Base-by-base conservation (phyloP, 495 filamentous ascomycete species). In the Pseudomonodictys pantanalensis region DNA sequence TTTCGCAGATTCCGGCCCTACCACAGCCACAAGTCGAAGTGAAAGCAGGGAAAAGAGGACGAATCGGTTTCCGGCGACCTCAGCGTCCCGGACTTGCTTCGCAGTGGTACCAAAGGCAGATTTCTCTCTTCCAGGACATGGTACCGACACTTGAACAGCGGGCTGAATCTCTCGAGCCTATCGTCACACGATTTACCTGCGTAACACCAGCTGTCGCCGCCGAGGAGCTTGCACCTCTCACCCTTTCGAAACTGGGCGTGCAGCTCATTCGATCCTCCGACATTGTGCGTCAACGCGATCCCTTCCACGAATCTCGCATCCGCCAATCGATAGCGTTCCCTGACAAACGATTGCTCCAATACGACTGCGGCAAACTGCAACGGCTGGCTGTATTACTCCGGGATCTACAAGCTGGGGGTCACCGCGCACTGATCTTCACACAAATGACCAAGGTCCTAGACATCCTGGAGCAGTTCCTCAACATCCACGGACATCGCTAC, bases 391-490 rank as follows among this genome's bases (percentile, higher is more conserved):
- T 82, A 56, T 82, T 99, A 8, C 82, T 99, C 25, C 87, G 93
- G 20, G 84, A 88, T 48, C 79, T 97, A 0, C 91, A 97, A 73
- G 83, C 88, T 6, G 90, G 90, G 51, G 90, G 91, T 15, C 93
- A 97, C 68, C 89, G 95, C 5, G 92, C 90, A 3, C 76, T 99
- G 28, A 97, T 99, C 71, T 99, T 99, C 75, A 97, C 95, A 1
- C 95, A 99, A 67, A 99, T 99, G 95, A 97, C 95, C 24, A 95
- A 92, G 70, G 93, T 97, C 63, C 84, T 99, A 4, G 92, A 99
- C 73, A 93, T 99, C 57, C 81, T 99, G 17, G 95, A 99, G 67
- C 91, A 92, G 56, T 99, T 97, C 69, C 83, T 99, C 68, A 97
- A 97, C 71, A 97, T 99, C 56, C 93, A 97, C 67, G 91, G 91